Base-by-base conservation (phyloP, 768 basidiomycete genomes). In the Xerocomellus amylosporus region DNA sequence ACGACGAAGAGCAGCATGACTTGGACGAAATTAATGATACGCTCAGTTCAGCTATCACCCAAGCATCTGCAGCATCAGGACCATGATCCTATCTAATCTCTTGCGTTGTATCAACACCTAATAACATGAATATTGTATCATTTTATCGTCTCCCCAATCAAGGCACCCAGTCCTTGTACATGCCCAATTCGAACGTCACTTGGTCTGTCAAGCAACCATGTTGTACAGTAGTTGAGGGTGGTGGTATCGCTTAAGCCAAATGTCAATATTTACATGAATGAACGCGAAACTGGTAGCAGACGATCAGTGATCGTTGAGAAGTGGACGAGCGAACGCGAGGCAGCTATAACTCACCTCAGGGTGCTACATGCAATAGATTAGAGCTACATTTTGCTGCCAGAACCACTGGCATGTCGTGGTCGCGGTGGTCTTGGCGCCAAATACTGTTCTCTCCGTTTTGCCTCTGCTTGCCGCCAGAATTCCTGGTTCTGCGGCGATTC, bases 401-500 rank as follows among this genome's bases (percentile, higher is more conserved):
- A 64, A 55, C 71, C 68, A 34, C 38, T 33, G 31, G 31, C 46
- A 40, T 67, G 71, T 65, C 68, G 67, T 55, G 64, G 62, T 33
- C 61, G 63, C 28, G 71, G 72, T 5, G 75, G 72, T 49, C 72
- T 65, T 38, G 77, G 62, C 19, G 71, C 59, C 22, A 58, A 65
- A 64, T 81, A 88, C 47, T 77, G 74, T 62, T 75, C 69, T 64
- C 60, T 76, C 45, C 71, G 68, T 58, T 76, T 79, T 51, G 79
- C 75, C 55, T 80, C 79, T 52, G 77, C 79, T 49, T 81, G 77
- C 53, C 76, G 73, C 87, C 87, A 89, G 58, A 70, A 74, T 49
- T 80, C 78, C 66, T 85, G 79, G 58, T 72, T 81, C 68, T 86
- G 81, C 14, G 67, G 54, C n/a, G 82, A 79, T 69, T 86, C 83